Percentiles rank a stretch among this genome's conserved stretches.
These are phyloP conservation scores for Pythium periplocum DNA, from an alignment of 352 stramenopile genomes.

Conservation along the genomic window DNA sequence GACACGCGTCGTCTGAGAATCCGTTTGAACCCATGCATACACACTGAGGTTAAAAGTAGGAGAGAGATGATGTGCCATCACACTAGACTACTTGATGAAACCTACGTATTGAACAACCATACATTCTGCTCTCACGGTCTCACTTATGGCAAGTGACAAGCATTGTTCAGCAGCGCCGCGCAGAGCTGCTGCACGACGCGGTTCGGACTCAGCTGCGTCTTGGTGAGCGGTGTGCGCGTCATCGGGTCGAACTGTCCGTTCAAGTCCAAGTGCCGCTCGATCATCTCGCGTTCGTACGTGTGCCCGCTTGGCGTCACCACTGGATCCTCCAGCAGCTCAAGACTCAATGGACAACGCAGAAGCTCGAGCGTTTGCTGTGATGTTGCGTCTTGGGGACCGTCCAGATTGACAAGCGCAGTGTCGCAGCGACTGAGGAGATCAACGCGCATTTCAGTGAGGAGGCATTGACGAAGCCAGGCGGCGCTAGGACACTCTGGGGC, in stretches of 20 bases:
- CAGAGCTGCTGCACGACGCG: conserved; percentile 19
- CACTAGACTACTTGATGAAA: no score
- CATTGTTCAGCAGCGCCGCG: no score
- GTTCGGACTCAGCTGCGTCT: conserved; percentile 47
- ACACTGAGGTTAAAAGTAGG: no score
- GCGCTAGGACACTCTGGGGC: no score
- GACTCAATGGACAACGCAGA: conserved; percentile 52
- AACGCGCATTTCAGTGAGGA: no score
- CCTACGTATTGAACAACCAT: no score
- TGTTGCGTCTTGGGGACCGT: neutral
- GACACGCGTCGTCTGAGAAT: no score
- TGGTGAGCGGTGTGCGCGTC: conserved; percentile 39
- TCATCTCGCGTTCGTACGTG: conserved; percentile 64
- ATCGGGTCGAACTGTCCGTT: conserved; percentile 60
- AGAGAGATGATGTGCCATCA: no score
- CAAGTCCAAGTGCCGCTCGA: conserved; percentile 49
- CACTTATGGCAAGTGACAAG: no score
- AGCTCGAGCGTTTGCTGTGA: conserved; percentile 22
- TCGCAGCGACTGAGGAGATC: neutral
- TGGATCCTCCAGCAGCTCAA: conserved; percentile 63
- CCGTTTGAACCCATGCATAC: no score
- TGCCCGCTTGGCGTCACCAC: conserved; percentile 56
- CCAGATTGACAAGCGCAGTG: neutral
- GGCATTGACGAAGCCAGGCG: no score
- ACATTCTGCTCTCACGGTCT: no score